Evolutionary conservation across 441 rosid species (phyloP), one percentile per base, ranked within the genome.

Genomic region (Theobroma grandiflorum): DNA sequence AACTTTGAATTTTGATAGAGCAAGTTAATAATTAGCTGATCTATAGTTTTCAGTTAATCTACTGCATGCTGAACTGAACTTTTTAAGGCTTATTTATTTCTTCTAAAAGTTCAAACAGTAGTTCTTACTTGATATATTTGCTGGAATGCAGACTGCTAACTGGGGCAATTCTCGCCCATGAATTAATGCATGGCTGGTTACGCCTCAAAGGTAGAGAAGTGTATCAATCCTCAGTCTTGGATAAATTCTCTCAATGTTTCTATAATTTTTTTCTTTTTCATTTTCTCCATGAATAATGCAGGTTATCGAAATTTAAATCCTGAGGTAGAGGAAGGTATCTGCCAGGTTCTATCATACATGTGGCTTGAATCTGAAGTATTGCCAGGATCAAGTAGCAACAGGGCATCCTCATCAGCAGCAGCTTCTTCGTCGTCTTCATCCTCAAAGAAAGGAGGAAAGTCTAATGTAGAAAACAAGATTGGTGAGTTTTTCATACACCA

Each of bases 301-400:
- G 99, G 99, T 42, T 96, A 88, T 78, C 81, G 92, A 11, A 89
- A 94, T 87, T 95, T 96, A 43, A 88, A 77, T 83, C 91, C 97
- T 2, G 98, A 90, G 82, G 98, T 94, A 37, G 99, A 96, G 90
- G 98, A 93, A 91, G 99, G 99, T 20, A 92, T 96, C 80, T 96
- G 98, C 84, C 98, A 96, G 84, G 90, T 91, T 67, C 90, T 96
- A 75, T 94, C 99, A 4, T 74, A 92, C 81, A 90, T 96, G 95
- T 96, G 98, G 99, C 97, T 96, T 6, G 99, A 96, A 75, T 85
- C 99, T 26, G 98, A 96, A 87, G 99, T 95, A 53, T 67, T 91
- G 69, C 91, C 98, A 66, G 83, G 59, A 37, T 78, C 89, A 43
- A 87, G 82, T 82, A 84, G 75, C 82, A 79, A 76, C 80, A 64